These are phyloP conservation scores for Hypoxylon sp. DNA, from an alignment of 2,329 filamentous ascomycete genomes.

Conservation along the genomic window DNA sequence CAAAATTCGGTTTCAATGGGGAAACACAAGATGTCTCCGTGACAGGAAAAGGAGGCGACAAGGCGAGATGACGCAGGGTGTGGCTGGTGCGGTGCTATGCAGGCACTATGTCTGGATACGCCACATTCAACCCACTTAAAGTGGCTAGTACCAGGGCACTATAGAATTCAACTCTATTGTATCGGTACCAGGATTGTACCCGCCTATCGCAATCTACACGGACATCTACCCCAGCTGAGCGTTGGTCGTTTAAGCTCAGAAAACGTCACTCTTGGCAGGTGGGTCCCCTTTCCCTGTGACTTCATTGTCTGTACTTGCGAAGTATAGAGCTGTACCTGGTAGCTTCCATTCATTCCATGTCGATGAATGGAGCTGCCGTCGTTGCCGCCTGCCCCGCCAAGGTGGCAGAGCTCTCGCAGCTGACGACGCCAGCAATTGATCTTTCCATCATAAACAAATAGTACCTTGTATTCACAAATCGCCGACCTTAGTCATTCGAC, in stretches of 20 bases:
- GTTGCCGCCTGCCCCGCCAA: constrained; percentile 42
- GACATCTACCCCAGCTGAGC: constrained; percentile 27
- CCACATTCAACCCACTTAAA: constrained; percentile 1
- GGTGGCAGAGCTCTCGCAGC: constrained; percentile 47
- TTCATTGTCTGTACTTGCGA: constrained; percentile 35
- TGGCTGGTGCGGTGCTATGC: constrained; percentile 42
- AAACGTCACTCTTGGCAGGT: constrained; percentile 20
- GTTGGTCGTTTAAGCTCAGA: constrained; percentile 8
- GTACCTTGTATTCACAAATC: constrained; percentile 7
- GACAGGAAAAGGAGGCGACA: constrained; percentile 45
- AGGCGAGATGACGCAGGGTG: constrained; percentile 49
- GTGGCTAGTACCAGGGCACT: constrained; percentile 4
- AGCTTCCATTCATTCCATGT: constrained; percentile 5
- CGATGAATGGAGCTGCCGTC: constrained; percentile 28
- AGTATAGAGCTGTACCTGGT: constrained; percentile 28
- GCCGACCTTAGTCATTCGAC: constrained; percentile 25
- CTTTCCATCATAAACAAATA: constrained; percentile 29
- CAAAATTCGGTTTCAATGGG: constrained; percentile 32
- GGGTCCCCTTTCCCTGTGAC: constrained; percentile 28
- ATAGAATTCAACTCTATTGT: constrained; percentile 4
- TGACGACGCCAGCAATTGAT: constrained; percentile 47
- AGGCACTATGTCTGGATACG: background rate
- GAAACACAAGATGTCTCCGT: constrained; percentile 24
- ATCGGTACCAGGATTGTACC: constrained; percentile 32
- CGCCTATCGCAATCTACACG: constrained; percentile 7